Evolutionary conservation across 2,329 filamentous ascomycete genomes (phyloP), one percentile per base, ranked within the genome.

Genomic region (Curvularia verruculosa): DNA sequence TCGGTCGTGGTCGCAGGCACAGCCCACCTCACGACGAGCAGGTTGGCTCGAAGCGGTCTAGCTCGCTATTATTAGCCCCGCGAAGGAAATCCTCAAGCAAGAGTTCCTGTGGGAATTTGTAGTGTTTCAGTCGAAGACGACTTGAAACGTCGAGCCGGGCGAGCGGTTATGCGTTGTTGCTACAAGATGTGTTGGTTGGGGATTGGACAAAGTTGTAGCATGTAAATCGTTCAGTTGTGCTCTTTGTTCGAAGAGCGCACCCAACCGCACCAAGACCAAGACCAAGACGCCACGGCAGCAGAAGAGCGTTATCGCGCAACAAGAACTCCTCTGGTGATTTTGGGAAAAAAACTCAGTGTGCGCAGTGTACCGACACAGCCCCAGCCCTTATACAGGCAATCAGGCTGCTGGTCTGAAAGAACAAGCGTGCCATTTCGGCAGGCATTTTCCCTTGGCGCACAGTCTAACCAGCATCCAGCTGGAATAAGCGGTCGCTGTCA

Each of bases 81-180:
- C 55, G 44, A 40, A 49, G 44, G 45, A 49, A 47, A 52, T 52
- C 50, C 54, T 45, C 41, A 46, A 50, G 40, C 51, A 41, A 43
- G 52, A 46, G 39, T 49, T 52, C 55, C 52, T 56, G 58, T 59
- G 58, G 34, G 48, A 59, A 46, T 63, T 56, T 58, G 58, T 61
- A n/a, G 49, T 36, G 68, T 70, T 69, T 70, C 69, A 68, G 63
- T 41, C 48, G 46, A 45, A 43, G 49, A 46, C 37, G 45, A 49
- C 21, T 52, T 66, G 67, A 68, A 69, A 68, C 67, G 19, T 29
- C 29, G 43, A 50, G 55, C 57, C 58, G 43, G 55, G 49, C 39
- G 45, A 52, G 37, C 52, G 40, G 52, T 53, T 60, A 64, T 63
- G 61, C 61, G 56, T 58, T 45, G 57, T 49, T 43, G n/a, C 31